Percentiles rank a stretch among this genome's conserved stretches.
These are phyloP conservation scores for Noccaea caerulescens DNA, from an alignment of 345 rosid species.

Conservation along the genomic window DNA sequence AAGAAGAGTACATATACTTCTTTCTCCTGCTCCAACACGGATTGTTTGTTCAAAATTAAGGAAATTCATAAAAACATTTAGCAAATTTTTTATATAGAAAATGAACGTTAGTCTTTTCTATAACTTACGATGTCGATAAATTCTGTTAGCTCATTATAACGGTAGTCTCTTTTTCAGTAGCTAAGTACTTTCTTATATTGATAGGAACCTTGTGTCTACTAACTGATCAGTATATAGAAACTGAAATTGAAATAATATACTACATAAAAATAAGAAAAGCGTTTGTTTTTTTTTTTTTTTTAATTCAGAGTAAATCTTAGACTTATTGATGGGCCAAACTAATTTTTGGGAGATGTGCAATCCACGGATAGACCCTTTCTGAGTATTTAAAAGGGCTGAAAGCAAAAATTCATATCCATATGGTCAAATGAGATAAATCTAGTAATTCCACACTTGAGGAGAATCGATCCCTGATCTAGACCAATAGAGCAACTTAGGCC, in stretches of 20 bases:
- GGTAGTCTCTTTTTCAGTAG: conserved; percentile 19
- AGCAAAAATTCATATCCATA: no score
- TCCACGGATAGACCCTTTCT: no score
- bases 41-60: not conserved
- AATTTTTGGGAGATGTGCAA: no score
- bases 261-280: not conserved
- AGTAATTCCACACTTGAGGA: no score
- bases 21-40: not conserved
- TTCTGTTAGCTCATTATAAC: not conserved
- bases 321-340: no score
- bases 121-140: not conserved
- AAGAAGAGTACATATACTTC: not conserved
- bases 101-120: not conserved
- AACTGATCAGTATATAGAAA: no score
- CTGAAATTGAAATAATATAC: not conserved
- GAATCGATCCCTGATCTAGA: no score
- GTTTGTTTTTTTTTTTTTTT: no score
- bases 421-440: no score
- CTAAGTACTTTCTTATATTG: conserved; percentile 2
- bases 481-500: no score
- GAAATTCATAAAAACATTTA: not conserved
- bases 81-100: not conserved
- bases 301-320: no score
- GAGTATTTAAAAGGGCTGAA: no score
- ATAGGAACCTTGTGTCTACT: conserved; percentile 16